phyloP scores from a whole-genome alignment of 345 rosid species.

The Viola odorata region DNA sequence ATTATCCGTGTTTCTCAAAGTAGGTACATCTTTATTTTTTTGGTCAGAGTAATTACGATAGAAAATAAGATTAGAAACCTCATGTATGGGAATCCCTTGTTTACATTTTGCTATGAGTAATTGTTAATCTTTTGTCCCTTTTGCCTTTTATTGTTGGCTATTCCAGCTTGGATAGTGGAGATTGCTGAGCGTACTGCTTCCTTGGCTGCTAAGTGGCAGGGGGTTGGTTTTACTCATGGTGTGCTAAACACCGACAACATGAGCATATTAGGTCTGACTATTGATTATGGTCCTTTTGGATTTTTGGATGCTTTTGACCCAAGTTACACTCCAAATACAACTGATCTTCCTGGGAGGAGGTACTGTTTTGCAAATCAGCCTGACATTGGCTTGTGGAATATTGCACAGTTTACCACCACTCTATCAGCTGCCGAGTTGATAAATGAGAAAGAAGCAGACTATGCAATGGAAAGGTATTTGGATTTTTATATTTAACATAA shows the following conservation, averaged over 20 bases:
- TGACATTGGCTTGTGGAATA: constrained; percentile 88
- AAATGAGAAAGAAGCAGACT: constrained; percentile 72
- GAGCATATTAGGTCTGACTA: constrained; percentile 94
- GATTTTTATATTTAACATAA: neutral
- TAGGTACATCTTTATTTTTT: no score
- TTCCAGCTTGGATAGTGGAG: constrained; percentile 90
- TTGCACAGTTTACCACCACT: constrained; percentile 73
- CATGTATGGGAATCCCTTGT: no score
- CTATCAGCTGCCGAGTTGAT: constrained; percentile 68
- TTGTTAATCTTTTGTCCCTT: neutral
- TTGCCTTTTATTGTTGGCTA: constrained; percentile 12
- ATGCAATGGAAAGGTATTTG: constrained; percentile 85
- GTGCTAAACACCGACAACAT: constrained; percentile 97
- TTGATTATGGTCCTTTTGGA: constrained; percentile 97
- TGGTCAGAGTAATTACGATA: no score
- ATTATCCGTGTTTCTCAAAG: neutral
- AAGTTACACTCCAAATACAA: constrained; percentile 91
- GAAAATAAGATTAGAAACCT: no score
- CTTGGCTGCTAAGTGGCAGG: constrained; percentile 88
- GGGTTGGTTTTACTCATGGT: constrained; percentile 97
- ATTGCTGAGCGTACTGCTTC: constrained; percentile 86
- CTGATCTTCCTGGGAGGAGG: constrained; percentile 96
- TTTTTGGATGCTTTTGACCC: constrained; percentile 98
- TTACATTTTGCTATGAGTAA: neutral
- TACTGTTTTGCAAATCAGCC: constrained; percentile 98